Conservation (phyloP, 2,329 filamentous ascomycete genomes). For the Lachnellula arida region DNA sequence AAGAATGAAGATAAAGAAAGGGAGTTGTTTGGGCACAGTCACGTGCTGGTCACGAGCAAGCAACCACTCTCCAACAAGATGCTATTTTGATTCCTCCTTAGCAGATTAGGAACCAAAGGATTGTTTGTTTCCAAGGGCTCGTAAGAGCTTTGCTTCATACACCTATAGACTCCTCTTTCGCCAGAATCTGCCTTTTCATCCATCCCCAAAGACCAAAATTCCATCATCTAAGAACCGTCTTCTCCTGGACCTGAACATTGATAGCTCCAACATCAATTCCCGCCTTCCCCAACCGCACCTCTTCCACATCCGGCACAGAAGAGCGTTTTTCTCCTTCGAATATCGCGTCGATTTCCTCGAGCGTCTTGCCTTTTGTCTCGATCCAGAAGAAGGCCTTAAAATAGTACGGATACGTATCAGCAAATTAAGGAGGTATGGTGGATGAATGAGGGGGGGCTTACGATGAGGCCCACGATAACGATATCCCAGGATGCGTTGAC, state of each 20-base stretch:
- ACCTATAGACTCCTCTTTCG: too few relatives aligned
- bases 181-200: background rate
- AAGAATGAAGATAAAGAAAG: too few relatives aligned
- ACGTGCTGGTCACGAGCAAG: too few relatives aligned
- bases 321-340: slow-evolving; percentile 34
- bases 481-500: slow-evolving; percentile 34
- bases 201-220: too few relatives aligned
- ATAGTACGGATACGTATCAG: background rate
- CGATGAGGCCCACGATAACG: slow-evolving; percentile 18
- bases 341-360: slow-evolving; percentile 37
- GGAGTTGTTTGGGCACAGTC: too few relatives aligned
- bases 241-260: background rate
- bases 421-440: background rate
- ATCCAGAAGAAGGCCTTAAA: slow-evolving; percentile 30
- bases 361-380: slow-evolving; percentile 36
- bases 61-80: too few relatives aligned
- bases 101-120: too few relatives aligned
- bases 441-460: slow-evolving; percentile 14
- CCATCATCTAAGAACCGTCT: background rate
- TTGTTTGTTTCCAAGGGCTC: too few relatives aligned
- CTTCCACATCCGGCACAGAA: slow-evolving; percentile 15
- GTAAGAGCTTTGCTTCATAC: too few relatives aligned
- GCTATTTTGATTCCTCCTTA: too few relatives aligned
- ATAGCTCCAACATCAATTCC: slow-evolving; percentile 6
- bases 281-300: slow-evolving; percentile 9